Conservation (phyloP, 768 basidiomycete genomes). For the Auriscalpium vulgare region DNA sequence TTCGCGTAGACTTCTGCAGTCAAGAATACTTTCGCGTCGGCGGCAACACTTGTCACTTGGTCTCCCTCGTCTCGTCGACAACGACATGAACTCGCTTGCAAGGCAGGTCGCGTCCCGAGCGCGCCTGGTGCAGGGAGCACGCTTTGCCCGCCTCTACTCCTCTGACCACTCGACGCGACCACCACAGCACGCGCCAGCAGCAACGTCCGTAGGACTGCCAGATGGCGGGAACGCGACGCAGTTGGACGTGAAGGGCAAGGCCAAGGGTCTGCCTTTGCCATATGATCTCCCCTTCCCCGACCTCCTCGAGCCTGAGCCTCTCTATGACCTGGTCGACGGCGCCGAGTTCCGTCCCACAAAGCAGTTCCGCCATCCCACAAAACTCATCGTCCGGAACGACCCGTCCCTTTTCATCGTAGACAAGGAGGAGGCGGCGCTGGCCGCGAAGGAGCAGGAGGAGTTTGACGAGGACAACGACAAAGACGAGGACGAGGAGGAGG, state of each 20-base stretch:
- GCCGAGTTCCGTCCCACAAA: constrained; percentile 44
- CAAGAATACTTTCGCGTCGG: background rate
- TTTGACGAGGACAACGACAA: constrained; percentile 5
- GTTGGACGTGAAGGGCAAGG: constrained; percentile 1
- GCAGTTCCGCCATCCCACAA: constrained; percentile 48
- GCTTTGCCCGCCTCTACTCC: constrained; percentile 9
- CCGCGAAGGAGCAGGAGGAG: constrained; percentile 22
- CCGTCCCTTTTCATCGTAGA: constrained; percentile 50
- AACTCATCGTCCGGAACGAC: constrained; percentile 63
- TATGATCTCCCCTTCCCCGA: constrained; percentile 34
- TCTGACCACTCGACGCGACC: constrained; percentile 2
- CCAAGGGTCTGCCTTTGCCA: background rate
- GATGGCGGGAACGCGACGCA: background rate
- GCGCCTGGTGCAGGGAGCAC: background rate
- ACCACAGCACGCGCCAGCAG: background rate
- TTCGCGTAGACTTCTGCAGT: no score
- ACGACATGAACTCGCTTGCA: constrained; percentile 21
- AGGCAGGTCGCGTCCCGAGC: background rate
- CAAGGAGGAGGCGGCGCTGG: constrained; percentile 24
- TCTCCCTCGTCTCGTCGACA: background rate
- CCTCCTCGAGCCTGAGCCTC: constrained; percentile 53
- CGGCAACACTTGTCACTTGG: background rate
- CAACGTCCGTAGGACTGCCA: background rate
- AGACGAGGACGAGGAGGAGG: constrained; percentile 12
- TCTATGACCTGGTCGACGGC: constrained; percentile 54